phyloP scores from a whole-genome alignment of 2,329 filamentous ascomycete genomes.

The Parascedosporium putredinis region DNA sequence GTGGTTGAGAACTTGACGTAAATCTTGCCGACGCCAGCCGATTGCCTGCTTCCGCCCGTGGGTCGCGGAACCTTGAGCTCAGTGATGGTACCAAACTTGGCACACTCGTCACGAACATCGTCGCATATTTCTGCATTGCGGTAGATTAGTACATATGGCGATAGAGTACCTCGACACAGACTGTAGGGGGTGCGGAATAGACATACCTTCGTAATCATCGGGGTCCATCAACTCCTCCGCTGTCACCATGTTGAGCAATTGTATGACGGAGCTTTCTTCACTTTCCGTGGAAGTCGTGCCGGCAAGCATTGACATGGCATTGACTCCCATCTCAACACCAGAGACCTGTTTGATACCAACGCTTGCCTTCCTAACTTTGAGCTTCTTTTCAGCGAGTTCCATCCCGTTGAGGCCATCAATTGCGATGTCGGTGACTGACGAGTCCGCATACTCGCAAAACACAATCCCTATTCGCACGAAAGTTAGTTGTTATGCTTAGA shows the following conservation, averaged over 20 bases:
- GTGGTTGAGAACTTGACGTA: slow-evolving; percentile 83
- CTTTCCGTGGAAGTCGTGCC: slow-evolving; percentile 72
- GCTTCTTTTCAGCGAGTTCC: slow-evolving; percentile 76
- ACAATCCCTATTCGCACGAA: slow-evolving; percentile 58
- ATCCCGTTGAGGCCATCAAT: slow-evolving; percentile 88
- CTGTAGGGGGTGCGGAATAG: background rate
- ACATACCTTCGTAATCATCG: slow-evolving; percentile 85
- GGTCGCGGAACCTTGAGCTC: slow-evolving; percentile 93
- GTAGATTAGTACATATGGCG: slow-evolving; percentile 22
- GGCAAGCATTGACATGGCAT: slow-evolving; percentile 95
- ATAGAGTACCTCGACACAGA: background rate
- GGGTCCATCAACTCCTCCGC: slow-evolving; percentile 86
- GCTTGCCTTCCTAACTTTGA: slow-evolving; percentile 82
- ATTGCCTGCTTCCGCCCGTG: slow-evolving; percentile 69
- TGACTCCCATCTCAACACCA: slow-evolving; percentile 89
- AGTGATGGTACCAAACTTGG: slow-evolving; percentile 75
- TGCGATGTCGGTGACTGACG: slow-evolving; percentile 65
- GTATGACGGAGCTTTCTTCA: slow-evolving; percentile 74
- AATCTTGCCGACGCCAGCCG: slow-evolving; percentile 90
- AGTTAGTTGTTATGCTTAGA: slow-evolving; percentile 18
- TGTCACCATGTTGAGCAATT: slow-evolving; percentile 97
- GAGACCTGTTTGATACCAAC: slow-evolving; percentile 89
- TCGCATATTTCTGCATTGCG: slow-evolving; percentile 74
- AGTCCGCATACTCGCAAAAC: slow-evolving; percentile 88
- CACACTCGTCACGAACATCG: slow-evolving; percentile 85